phyloP scores from a whole-genome alignment of 2,329 filamentous ascomycete genomes.

The Aspergillus phoenicis region DNA sequence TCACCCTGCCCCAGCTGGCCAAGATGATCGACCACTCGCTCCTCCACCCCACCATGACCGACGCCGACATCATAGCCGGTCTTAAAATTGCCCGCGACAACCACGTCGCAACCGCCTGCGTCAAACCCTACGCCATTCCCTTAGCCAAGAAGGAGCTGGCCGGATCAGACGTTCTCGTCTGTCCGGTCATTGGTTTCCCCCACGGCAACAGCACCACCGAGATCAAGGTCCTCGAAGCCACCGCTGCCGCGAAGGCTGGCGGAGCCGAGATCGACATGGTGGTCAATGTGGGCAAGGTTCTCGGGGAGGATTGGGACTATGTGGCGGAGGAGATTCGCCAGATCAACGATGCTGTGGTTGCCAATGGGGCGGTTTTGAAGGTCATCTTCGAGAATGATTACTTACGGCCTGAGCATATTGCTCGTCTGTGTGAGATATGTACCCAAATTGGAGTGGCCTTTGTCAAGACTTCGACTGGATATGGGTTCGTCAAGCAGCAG shows the following conservation, averaged over 20 bases:
- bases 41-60: constrained; percentile 64
- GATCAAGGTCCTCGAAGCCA: constrained; percentile 59
- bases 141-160: constrained; percentile 52
- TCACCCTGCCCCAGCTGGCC: constrained; percentile 35
- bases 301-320: constrained; percentile 60
- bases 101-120: constrained; percentile 58
- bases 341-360: constrained; percentile 53
- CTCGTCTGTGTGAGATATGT: constrained; percentile 59
- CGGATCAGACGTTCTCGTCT: constrained; percentile 55
- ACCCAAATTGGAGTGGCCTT: constrained; percentile 56
- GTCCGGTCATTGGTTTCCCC: constrained; percentile 64
- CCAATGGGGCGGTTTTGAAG: constrained; percentile 55
- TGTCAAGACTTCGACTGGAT: constrained; percentile 64
- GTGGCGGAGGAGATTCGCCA: constrained; percentile 55
- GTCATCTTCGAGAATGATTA: constrained; percentile 67
- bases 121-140: constrained; percentile 60
- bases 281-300: constrained; percentile 60
- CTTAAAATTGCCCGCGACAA: constrained; percentile 52
- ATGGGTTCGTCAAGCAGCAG: constrained; percentile 60
- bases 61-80: constrained; percentile 55
- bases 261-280: constrained; percentile 64
- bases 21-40: constrained; percentile 62
- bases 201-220: constrained; percentile 59
- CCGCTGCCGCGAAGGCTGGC: constrained; percentile 51
- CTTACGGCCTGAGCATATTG: constrained; percentile 54